Conservation (phyloP, 2,329 filamentous ascomycete genomes). For the Fusarium albosuccineum region DNA sequence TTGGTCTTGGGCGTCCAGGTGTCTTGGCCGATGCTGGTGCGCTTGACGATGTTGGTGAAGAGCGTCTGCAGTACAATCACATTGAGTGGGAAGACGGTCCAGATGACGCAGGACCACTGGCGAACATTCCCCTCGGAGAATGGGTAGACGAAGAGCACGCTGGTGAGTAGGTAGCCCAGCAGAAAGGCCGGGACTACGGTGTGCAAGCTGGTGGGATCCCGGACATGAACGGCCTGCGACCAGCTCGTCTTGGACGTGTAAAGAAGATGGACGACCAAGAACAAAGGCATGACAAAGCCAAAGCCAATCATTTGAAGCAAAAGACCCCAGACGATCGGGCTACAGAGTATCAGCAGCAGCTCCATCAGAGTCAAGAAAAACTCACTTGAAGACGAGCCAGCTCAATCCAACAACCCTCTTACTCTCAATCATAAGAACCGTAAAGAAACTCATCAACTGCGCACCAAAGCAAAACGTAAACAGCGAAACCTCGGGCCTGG, state of each 20-base stretch:
- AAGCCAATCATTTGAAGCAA: conserved; percentile 40
- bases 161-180: conserved; percentile 41
- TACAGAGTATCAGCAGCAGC: conserved; percentile 2
- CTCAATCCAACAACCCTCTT: conserved; percentile 27
- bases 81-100: conserved; percentile 41
- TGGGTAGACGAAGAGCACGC: conserved; percentile 35
- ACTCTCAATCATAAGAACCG: conserved; percentile 39
- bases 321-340: conserved; percentile 43
- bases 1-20: conserved; percentile 26
- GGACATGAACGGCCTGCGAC: conserved; percentile 30
- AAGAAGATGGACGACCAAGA: conserved; percentile 37
- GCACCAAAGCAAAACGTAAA: conserved; percentile 40
- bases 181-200: conserved; percentile 36
- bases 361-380: background rate
- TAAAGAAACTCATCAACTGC: conserved; percentile 38
- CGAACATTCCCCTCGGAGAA: conserved; percentile 34
- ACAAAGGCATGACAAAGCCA: conserved; percentile 41
- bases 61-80: conserved; percentile 26
- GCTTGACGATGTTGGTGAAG: conserved; percentile 37
- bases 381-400: conserved; percentile 40
- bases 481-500: conserved; percentile 39
- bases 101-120: conserved; percentile 42
- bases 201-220: conserved; percentile 36
- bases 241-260: conserved; percentile 24
- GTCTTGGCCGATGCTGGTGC: conserved; percentile 41